Evolutionary conservation across 371 early-diverging fungal species (phyloP).

Genomic region (Mortierella polycephala): DNA sequence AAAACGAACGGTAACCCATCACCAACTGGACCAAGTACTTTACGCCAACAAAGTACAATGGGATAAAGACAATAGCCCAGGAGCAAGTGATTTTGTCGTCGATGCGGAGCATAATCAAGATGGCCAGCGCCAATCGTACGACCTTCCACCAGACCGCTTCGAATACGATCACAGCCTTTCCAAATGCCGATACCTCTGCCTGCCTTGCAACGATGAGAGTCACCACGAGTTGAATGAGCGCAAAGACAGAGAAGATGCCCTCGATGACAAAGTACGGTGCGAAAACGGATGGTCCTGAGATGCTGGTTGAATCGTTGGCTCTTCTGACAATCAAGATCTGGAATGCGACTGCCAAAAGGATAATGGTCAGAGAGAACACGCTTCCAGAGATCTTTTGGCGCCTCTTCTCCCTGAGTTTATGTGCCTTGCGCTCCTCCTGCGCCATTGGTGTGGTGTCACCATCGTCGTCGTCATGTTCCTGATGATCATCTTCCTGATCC

Average conservation of each 20-base stretch:
- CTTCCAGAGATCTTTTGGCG: conserved; percentile 24
- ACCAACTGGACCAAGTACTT: conserved; percentile 68
- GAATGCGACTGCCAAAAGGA: conserved; percentile 58
- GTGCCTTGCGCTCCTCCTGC: conserved; percentile 54
- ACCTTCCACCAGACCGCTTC: conserved; percentile 69
- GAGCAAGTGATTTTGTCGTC: conserved; percentile 66
- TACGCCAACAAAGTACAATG: conserved; percentile 77
- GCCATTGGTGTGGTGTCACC: conserved; percentile 34
- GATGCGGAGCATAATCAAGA: conserved; percentile 74
- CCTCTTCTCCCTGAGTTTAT: conserved; percentile 42
- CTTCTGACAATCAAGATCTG: conserved; percentile 62
- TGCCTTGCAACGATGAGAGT: conserved; percentile 4
- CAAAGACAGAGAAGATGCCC: conserved; percentile 31
- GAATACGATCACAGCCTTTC: conserved; percentile 52
- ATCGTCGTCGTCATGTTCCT: conserved; percentile 37
- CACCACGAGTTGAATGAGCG: conserved; percentile 14
- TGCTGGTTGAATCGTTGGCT: conserved; percentile 58
- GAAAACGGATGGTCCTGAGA: conserved; percentile 53
- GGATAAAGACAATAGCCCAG: conserved; percentile 86
- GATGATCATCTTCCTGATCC: conserved; percentile 36
- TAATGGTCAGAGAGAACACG: conserved; percentile 49
- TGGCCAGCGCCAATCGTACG: conserved; percentile 66
- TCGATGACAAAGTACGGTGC: conserved; percentile 54
- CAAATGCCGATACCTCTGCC: conserved; percentile 17
- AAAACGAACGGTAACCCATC: conserved; percentile 59